A percentile compares a stretch with the other conserved stretches of the same genome.
Evolutionary conservation across 768 basidiomycete species (phyloP).

Genomic region (Russula ochroleuca): DNA sequence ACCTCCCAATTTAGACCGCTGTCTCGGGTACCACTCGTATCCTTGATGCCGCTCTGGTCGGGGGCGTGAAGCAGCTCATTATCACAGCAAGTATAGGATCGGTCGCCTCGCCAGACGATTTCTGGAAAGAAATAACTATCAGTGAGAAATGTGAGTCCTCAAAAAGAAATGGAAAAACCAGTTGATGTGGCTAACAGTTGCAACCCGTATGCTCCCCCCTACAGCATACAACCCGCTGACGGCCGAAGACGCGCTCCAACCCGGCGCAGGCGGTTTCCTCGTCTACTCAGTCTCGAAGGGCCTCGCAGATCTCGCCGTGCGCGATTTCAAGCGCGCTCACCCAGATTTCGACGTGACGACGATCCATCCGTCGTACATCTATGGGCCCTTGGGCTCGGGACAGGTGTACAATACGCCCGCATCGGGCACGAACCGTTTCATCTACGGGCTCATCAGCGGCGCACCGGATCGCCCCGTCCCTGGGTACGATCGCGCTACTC

Average conservation of each 20-base stretch:
- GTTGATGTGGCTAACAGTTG: too few species aligned
- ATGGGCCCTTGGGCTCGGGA: conserved; percentile 30
- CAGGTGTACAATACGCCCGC: conserved; percentile 25
- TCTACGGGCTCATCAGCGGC: conserved; percentile 31
- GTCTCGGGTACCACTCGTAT: conserved; percentile 23
- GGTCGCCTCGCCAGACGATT: not conserved
- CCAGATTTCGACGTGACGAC: conserved; percentile 31
- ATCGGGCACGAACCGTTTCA: conserved; percentile 30
- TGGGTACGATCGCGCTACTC: conserved; percentile 17
- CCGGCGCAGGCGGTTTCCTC: conserved; percentile 28
- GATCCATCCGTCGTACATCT: conserved; percentile 34
- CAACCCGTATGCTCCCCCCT: not conserved
- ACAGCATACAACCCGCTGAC: conserved; percentile 38
- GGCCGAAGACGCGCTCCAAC: conserved; percentile 33
- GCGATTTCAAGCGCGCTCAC: conserved; percentile 31
- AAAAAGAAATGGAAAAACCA: too few species aligned
- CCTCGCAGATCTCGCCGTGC: conserved; percentile 30
- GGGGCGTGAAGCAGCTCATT: conserved; percentile 15
- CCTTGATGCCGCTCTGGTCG: conserved; percentile 21
- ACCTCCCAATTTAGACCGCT: conserved; percentile 8
- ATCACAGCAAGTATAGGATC: conserved; percentile 20
- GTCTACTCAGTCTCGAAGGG: conserved; percentile 40
- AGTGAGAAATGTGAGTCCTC: conserved; percentile 9
- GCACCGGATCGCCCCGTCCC: conserved; percentile 22
- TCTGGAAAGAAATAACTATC: conserved; percentile 6